Evolutionary conservation across 73 alveolate species (phyloP).

Genomic region (Paramecium biaurelia): DNA sequence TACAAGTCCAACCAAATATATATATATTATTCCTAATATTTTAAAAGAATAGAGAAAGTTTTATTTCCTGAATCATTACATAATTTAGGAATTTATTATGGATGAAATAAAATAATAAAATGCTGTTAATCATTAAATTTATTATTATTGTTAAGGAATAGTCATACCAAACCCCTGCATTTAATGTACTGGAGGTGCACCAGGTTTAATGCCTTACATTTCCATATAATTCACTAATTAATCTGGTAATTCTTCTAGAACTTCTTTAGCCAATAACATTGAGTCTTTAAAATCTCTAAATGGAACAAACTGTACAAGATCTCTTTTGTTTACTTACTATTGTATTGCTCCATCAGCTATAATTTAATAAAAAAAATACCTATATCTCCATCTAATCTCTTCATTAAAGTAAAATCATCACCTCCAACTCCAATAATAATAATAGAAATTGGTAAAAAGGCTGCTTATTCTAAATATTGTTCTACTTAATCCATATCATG

Average conservation of each 20-base stretch:
- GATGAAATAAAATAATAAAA: not conserved
- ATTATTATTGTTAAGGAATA: not conserved
- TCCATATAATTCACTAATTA: slow-evolving; percentile 74
- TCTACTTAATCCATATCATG: slow-evolving; percentile 83
- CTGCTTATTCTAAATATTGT: slow-evolving; percentile 73
- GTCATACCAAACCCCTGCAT: not conserved
- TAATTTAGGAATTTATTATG: not conserved
- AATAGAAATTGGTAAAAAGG: slow-evolving; percentile 82
- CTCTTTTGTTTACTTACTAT: slow-evolving; percentile 76
- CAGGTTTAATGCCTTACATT: slow-evolving; percentile 60
- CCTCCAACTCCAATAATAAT: slow-evolving; percentile 95
- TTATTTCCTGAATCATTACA: not conserved
- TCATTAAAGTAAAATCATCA: slow-evolving; percentile 86
- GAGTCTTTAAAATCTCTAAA: slow-evolving; percentile 70
- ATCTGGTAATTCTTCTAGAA: slow-evolving; percentile 79
- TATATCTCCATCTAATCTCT: slow-evolving; percentile 89
- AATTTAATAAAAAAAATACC: slow-evolving; percentile 24
- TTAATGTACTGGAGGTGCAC: not conserved
- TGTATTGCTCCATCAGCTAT: slow-evolving; percentile 50
- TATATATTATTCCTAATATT: not conserved
- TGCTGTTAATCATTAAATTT: not conserved
- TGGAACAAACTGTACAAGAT: slow-evolving; percentile 91
- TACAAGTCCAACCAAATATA: not conserved
- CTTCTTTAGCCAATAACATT: slow-evolving; percentile 76
- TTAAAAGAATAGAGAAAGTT: not conserved